A percentile compares a stretch with the other conserved stretches of the same genome.
Evolutionary conservation across 805 yeast species (phyloP).

Genomic region (Teunomyces tritomae): DNA sequence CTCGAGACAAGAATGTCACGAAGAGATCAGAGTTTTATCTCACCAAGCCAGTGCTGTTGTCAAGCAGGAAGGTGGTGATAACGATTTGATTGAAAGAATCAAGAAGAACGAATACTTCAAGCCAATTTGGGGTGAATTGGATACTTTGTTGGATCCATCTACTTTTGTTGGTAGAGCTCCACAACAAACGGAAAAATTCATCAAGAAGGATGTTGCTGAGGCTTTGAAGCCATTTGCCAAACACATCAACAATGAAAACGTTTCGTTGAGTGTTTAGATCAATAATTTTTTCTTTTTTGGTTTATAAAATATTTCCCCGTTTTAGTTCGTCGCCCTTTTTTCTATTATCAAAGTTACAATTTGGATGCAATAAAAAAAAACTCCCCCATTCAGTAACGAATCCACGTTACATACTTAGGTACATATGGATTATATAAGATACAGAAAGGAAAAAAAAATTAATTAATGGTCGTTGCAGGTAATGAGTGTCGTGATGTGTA

Average conservation of each 20-base stretch:
- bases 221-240: constrained; percentile 71
- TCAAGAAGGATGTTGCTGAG: constrained; percentile 75
- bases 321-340: not conserved
- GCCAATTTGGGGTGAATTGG: constrained; percentile 87
- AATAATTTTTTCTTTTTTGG: constrained; percentile 4
- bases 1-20: constrained; percentile 97
- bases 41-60: constrained; percentile 98
- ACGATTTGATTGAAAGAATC: constrained; percentile 89
- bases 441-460: not conserved
- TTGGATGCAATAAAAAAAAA: not conserved
- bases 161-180: constrained; percentile 99
- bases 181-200: constrained; percentile 92
- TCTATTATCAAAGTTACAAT: not conserved
- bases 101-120: constrained; percentile 73
- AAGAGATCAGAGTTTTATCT: constrained; percentile 91
- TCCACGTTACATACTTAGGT: not conserved
- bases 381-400: not conserved
- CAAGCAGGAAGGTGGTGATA: constrained; percentile 97
- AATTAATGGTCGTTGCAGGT: too few species aligned
- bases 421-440: not conserved
- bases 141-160: constrained; percentile 76
- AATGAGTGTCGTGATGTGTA: too few species aligned
- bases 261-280: constrained; percentile 72
- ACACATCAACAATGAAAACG: constrained; percentile 61
- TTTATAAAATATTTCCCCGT: too few species aligned